Evolutionary conservation across 352 stramenopile species (phyloP).

Genomic region (Porosira glacialis): DNA sequence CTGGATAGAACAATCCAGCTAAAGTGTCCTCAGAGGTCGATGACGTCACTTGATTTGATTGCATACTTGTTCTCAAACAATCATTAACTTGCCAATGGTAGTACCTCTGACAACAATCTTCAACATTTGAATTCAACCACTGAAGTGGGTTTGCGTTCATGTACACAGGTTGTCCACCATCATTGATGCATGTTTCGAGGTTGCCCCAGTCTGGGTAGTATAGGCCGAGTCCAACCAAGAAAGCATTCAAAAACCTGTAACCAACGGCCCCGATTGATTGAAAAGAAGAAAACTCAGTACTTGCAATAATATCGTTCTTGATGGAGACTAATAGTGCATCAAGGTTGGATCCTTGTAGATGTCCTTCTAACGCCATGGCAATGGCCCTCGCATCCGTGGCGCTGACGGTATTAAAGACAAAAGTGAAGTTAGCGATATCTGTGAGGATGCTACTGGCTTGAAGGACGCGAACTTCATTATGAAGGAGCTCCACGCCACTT

Average conservation of each 20-base stretch:
- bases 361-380: constrained; percentile 18
- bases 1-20: constrained; percentile 30
- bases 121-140: constrained; percentile 19
- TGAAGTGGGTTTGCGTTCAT: constrained; percentile 26
- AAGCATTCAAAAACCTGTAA: constrained; percentile 24
- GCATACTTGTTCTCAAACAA: constrained; percentile 15
- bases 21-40: constrained; percentile 9
- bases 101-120: constrained; percentile 35
- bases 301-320: constrained; percentile 17
- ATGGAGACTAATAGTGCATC: constrained; percentile 11
- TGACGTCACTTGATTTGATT: constrained; percentile 22
- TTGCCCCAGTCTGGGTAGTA: constrained; percentile 42
- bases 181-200: constrained; percentile 33
- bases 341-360: constrained; percentile 27
- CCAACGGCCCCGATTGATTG: constrained; percentile 9
- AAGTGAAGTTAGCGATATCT: constrained; percentile 31
- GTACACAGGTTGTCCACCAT: constrained; percentile 15
- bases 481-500: constrained; percentile 7
- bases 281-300: constrained; percentile 11
- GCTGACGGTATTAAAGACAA: constrained; percentile 13
- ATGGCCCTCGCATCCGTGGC: constrained; percentile 2
- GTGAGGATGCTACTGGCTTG: neutral
- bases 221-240: constrained; percentile 32
- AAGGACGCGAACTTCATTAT: neutral
- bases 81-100: constrained; percentile 11